Base-by-base conservation (phyloP, 768 basidiomycete genomes). In the Termitomyces sp. region DNA sequence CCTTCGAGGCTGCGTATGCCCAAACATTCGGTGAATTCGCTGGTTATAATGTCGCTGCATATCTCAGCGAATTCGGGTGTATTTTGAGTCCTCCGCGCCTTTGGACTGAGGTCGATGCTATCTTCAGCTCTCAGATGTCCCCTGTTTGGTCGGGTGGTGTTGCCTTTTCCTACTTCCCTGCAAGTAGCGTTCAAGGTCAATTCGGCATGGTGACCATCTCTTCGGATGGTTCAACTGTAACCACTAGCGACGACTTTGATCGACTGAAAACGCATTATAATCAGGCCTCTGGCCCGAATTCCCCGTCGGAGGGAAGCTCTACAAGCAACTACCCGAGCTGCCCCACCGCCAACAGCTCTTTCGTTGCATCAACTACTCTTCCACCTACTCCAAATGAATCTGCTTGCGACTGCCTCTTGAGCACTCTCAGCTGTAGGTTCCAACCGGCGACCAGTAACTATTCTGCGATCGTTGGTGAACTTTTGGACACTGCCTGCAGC, bases 161-260 rank as follows among this genome's bases (percentile, higher is more conserved):
- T 57, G 94, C 94, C 4, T 94, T 93, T 74, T 89, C 88, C 53
- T 96, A 96, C 74, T 95, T 96, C 84, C 90, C 91, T 2, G 92
- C 92, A 20, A 51, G 69, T n/a, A 88, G 88, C 65, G 84, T 79
- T 8, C 77, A 81, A 56, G 92, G 92, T 54, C 77, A 89, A 67
- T 97, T 91, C 65, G 95, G 95, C 28, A 90, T 96, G 81, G 90
- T 92, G 63, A 92, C 81, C 32, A 82, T 96, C 62, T 87, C 86
- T 2, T 2, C 78, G 3, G 88, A 91, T 68, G 82, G 81, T 60
- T 80, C 67, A 50, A 87, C 89, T 4, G 90, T 93, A 54, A 87
- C 84, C 8, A 80, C 84, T 28, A 81, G 81, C 66, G 77, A 78
- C 12, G 94, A 96, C 71, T 96, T 89, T 71, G 72, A 75, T 60